These are phyloP conservation scores for Cynara cardunculus DNA, from an alignment of 129 eudicot species.

Conservation along the genomic window DNA sequence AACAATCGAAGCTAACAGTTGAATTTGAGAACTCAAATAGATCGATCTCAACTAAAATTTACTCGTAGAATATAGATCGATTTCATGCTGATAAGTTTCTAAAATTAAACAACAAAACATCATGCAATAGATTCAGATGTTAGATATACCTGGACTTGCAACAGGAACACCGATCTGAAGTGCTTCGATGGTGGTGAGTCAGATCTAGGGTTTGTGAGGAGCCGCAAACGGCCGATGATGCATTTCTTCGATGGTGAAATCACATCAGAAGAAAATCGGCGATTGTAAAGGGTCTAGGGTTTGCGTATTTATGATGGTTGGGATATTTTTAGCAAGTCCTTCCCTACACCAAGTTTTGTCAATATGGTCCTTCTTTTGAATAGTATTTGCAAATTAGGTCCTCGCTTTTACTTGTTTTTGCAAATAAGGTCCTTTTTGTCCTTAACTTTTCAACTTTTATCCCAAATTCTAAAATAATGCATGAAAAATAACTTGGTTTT, in stretches of 20 bases:
- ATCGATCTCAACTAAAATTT: not conserved
- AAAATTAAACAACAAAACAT: not conserved
- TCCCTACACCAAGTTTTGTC: not conserved
- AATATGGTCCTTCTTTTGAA: not conserved
- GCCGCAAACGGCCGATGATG: slow-evolving; percentile 6
- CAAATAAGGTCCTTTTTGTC: not conserved
- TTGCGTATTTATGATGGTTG: slow-evolving; percentile 5
- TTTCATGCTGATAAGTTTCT: too few relatives aligned
- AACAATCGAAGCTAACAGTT: not conserved
- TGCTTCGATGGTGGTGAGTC: not conserved
- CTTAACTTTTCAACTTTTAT: too few relatives aligned
- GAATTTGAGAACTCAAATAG: not conserved
- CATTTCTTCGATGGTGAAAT: slow-evolving; percentile 1
- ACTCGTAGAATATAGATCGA: not conserved
- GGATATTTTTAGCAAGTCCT: slow-evolving; percentile 8
- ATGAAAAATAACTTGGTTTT: not conserved
- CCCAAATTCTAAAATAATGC: not conserved
- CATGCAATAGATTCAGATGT: not conserved
- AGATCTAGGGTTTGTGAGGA: not conserved
- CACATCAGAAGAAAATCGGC: slow-evolving; percentile 15
- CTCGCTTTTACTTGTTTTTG: not conserved
- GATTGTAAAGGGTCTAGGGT: slow-evolving; percentile 22
- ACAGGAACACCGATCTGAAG: not conserved
- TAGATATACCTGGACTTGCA: slow-evolving; percentile 9
- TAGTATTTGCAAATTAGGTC: not conserved